Evolutionary conservation across 805 yeast species (phyloP), one percentile per base, ranked within the genome.

Genomic region (Candida succiphila): DNA sequence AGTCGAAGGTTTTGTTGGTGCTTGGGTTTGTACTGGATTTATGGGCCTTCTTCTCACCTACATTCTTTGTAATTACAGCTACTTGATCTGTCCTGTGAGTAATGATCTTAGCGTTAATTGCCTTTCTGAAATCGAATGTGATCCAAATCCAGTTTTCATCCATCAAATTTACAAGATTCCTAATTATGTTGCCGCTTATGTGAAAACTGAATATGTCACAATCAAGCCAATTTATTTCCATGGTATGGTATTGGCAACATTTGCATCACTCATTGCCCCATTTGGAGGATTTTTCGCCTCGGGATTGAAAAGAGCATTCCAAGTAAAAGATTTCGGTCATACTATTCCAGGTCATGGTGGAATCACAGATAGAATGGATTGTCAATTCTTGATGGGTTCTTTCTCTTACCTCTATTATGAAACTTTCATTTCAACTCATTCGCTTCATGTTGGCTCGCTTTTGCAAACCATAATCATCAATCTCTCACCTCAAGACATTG

Each of bases 261-360:
- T 92, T 67, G 97, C 98, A 2, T 89, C 97, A 0, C 69, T 92
- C 43, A 80, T 92, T 56, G 98, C 98, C 4, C 98, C 98, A 38
- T 92, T 92, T 54, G 98, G 98, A 35, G 98, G 98, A 2, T 92
- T 92, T 57, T 92, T 92, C 50, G 97, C 97, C 6, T 80, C 94
- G 34, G 98, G 97, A n/a, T 68, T 92, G 47, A 92, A 92, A 65
- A 77, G 98, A 60, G 86, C 97, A 12, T 88, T 92, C 62, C 84
- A 89, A 51, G 87, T 88, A 35, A 52, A 62, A 61, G 98, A 92
- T 60, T 92, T 92, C 51, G 98, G 97, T 45, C 94, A 89, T 52
- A 89, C 97, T 8, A 92, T 92, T 45, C 98, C 98, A 13, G 98
- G 98, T 22, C 98, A 92, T 54, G 98, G 98, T 42, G 98, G 98